Evolutionary conservation across 108 stramenopile species (phyloP), one percentile per base, ranked within the genome.

Genomic region (Parietichytrium sp.): DNA sequence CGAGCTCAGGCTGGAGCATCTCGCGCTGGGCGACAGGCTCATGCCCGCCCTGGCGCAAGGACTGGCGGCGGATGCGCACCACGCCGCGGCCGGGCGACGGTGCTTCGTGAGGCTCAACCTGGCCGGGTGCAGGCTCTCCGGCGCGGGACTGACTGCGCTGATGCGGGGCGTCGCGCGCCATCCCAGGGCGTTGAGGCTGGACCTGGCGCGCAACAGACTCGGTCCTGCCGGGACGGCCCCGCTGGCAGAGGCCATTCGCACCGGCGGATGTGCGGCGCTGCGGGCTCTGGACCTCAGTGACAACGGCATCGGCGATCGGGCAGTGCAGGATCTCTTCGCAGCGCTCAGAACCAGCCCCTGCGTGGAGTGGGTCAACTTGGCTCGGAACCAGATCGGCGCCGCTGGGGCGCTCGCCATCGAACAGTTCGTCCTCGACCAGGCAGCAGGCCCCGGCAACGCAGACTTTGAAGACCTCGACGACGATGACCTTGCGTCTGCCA

Each of bases 1-100:
- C 42, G 61, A 72, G 20, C 61, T 72, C 38, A 16, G 42, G 33
- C 61, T 72, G 10, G 61, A 72, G 61, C 61, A 72, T 20, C 45
- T 18, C 42, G 61, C 38, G n/a, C 36, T 72, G 38, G 61, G 61
- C 10, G 61, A 72, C 42, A 8, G 10, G 8, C 45, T 45, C 42
- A 72, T 45, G 33, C 33, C 33, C 6, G 61, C 61, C 10, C 61
- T 72, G 0, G 61, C 61, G 13, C 38, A 72, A 10, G 61, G 38
- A 42, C 61, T 72, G 23, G 6, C 1, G 8, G 20, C 61, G 29
- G 61, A 72, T 27, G 61, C 61, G 23, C 36, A 72, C 38, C 61
- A 72, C 38, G 61, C 61, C 6, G n/a, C 6, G n/a, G 38, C 36
- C 23, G 61, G 61, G 45, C 18, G 25, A 23, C 61, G 61, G 15